Conservation (phyloP, 2,329 filamentous ascomycete species). For the Fusarium sp. region DNA sequence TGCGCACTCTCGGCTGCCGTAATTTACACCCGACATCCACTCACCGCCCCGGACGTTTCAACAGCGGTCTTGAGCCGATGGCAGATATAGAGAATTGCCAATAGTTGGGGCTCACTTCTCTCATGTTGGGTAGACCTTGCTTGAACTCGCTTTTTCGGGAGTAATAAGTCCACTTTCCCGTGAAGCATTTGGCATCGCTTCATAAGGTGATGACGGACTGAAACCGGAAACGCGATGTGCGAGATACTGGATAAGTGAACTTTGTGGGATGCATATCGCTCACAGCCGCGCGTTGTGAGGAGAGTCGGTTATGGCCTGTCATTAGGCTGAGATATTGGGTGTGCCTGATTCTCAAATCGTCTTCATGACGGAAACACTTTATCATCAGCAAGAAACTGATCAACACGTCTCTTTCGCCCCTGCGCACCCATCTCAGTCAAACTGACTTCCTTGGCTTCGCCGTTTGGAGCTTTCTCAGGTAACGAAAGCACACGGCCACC, state of each 20-base stretch:
- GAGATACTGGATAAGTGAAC: background rate
- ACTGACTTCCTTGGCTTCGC: background rate
- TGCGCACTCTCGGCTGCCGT: constrained; percentile 44
- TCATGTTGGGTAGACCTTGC: background rate
- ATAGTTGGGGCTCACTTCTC: too few species aligned
- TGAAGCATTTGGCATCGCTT: background rate
- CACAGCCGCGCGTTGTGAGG: background rate
- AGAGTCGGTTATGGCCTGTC: too few species aligned
- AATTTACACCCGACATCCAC: too few species aligned
- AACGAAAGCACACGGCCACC: constrained; percentile 58
- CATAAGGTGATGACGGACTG: background rate
- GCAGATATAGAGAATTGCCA: background rate
- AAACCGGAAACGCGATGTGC: background rate
- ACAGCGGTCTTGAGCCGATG: background rate
- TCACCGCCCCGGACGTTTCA: background rate
- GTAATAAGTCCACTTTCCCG: background rate
- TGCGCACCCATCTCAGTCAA: constrained; percentile 18
- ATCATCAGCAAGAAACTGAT: constrained; percentile 39
- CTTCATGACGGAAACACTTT: constrained; percentile 39
- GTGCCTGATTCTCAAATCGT: too few species aligned
- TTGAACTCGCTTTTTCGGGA: background rate
- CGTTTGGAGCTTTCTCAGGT: constrained; percentile 14
- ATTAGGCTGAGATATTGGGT: background rate
- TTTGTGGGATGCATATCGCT: background rate
- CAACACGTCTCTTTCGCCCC: constrained; percentile 40